Evolutionary conservation across 257 asterid genomes (phyloP).

Genomic region (Coffea eugenioides): DNA sequence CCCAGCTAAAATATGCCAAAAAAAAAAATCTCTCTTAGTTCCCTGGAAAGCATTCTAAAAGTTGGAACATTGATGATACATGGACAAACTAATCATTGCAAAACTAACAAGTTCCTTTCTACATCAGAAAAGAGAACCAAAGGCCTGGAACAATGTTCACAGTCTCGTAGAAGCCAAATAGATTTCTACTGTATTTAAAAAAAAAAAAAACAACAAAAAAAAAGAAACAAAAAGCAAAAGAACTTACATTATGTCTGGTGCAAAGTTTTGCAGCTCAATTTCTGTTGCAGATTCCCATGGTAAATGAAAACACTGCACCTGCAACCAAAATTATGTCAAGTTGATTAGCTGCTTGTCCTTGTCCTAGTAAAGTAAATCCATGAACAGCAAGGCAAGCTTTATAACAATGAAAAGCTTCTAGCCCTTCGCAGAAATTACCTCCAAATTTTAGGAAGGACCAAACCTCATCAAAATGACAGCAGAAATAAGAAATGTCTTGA

Average conservation of each 20-base stretch:
- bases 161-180: neutral
- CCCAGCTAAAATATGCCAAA: neutral
- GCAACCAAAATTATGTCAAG: slow-evolving; percentile 28
- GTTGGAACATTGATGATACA: neutral
- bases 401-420: neutral
- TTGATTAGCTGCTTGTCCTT: neutral
- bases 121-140: neutral
- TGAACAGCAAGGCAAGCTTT: neutral
- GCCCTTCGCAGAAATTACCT: neutral
- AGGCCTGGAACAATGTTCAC: neutral
- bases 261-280: slow-evolving; percentile 43
- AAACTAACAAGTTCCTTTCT: neutral
- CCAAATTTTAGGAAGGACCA: neutral
- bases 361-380: neutral
- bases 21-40: neutral
- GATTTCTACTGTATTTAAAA: neutral
- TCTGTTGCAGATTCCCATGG: slow-evolving; percentile 85
- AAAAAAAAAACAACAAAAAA: no score
- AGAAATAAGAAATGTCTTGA: neutral
- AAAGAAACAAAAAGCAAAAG: no score
- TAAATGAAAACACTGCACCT: slow-evolving; percentile 68
- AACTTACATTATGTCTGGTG: slow-evolving; percentile 74
- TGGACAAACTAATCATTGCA: neutral
- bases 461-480: neutral
- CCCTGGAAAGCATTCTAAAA: neutral